Conservation (phyloP, 2,329 filamentous ascomycete species). For the Leptographium flavum region DNA sequence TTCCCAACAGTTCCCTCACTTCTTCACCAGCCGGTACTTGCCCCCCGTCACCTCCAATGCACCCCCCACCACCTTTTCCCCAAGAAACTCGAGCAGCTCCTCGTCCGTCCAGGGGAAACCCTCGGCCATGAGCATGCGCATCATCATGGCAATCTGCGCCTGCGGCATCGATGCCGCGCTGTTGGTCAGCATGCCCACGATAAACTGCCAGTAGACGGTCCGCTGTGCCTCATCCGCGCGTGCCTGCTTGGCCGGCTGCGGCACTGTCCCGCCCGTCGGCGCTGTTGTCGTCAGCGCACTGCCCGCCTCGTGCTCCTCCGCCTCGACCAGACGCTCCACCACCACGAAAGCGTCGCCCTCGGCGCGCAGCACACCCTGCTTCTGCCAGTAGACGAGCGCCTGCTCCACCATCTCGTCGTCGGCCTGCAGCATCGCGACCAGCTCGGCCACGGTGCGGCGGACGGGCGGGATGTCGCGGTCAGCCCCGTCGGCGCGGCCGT, state of each 20-base stretch:
- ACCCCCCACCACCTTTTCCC: constrained; percentile 59
- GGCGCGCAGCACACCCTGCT: constrained; percentile 46
- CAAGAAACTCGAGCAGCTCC: constrained; percentile 69
- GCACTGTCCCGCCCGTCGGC: constrained; percentile 14
- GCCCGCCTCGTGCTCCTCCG: constrained; percentile 3
- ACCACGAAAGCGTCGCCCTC: constrained; percentile 36
- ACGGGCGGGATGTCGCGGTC: too few relatives aligned
- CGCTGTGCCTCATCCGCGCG: constrained; percentile 36
- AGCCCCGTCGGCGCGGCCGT: constrained; percentile 14
- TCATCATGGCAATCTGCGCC: constrained; percentile 77
- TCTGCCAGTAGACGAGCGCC: constrained; percentile 59
- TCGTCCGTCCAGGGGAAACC: constrained; percentile 85
- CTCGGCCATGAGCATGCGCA: constrained; percentile 79
- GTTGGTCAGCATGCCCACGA: constrained; percentile 90
- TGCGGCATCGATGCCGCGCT: constrained; percentile 68
- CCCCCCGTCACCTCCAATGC: constrained; percentile 56
- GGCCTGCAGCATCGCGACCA: constrained; percentile 48
- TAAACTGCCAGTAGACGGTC: constrained; percentile 76
- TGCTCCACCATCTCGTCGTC: constrained; percentile 56
- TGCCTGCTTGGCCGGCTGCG: too few relatives aligned
- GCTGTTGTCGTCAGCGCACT: constrained; percentile 5
- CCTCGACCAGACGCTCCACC: constrained; percentile 37
- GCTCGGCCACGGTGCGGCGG: constrained; percentile 34
- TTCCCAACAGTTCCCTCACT: constrained; percentile 22
- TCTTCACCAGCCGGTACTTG: constrained; percentile 53